These are phyloP conservation scores for Zymoseptoria pseudotritici DNA, from an alignment of 2,329 filamentous ascomycete genomes.

Conservation along the genomic window DNA sequence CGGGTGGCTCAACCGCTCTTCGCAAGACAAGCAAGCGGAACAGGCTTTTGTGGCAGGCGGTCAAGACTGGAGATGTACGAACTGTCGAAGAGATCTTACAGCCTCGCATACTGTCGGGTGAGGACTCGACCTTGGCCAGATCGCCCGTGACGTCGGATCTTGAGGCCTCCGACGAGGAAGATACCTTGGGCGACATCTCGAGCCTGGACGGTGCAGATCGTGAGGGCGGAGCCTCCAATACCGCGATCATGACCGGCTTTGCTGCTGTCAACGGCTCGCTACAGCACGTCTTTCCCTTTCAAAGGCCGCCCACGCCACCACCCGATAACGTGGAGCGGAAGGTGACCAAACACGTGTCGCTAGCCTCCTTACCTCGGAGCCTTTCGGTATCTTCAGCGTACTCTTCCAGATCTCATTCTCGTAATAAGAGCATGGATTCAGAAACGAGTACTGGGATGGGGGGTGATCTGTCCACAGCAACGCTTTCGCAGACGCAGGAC, in stretches of 20 bases:
- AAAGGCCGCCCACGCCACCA: conserved; percentile 50
- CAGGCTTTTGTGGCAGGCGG: conserved; percentile 78
- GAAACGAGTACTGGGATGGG: conserved; percentile 61
- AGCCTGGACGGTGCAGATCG: background rate
- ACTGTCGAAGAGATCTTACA: conserved; percentile 75
- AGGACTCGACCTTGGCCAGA: conserved; percentile 12
- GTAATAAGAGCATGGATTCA: conserved; percentile 70
- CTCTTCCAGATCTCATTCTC: conserved; percentile 63
- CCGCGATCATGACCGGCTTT: conserved; percentile 17
- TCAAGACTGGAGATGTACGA: conserved; percentile 65
- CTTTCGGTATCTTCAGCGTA: conserved; percentile 78
- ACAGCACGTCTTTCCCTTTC: conserved; percentile 87
- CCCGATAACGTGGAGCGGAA: conserved; percentile 43
- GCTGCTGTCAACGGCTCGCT: conserved; percentile 43
- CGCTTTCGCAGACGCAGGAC: conserved; percentile 64
- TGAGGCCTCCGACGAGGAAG: conserved; percentile 18
- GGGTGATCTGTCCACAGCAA: conserved; percentile 78
- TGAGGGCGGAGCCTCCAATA: background rate
- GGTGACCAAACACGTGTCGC: conserved; percentile 68
- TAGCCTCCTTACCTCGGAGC: conserved; percentile 69
- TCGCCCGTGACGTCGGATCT: conserved; percentile 14
- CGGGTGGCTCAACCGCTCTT: conserved; percentile 71
- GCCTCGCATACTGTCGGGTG: conserved; percentile 34
- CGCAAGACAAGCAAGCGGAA: conserved; percentile 82
- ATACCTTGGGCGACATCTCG: conserved; percentile 1